Evolutionary conservation across 192 early-diverging fungal species (phyloP).

Genomic region (Paraglomus occultum): DNA sequence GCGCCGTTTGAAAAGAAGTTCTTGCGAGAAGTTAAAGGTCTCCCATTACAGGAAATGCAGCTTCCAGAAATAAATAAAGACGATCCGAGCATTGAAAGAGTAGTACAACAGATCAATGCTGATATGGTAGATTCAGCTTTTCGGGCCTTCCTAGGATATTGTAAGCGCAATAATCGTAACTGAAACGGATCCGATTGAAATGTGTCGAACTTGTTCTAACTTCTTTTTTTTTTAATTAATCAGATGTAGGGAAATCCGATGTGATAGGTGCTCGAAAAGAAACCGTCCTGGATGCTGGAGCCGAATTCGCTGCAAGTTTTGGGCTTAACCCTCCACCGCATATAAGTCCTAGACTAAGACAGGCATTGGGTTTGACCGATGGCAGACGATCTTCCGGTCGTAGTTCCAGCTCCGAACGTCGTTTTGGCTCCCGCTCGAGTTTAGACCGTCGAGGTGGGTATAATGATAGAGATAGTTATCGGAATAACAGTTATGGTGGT

Average conservation of each 20-base stretch:
- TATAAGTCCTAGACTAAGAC: constrained; percentile 10
- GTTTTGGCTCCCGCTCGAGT: too few species aligned
- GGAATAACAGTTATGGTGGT: too few species aligned
- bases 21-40: constrained; percentile 54
- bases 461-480: too few species aligned
- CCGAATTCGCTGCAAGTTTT: constrained; percentile 32
- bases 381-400: neutral
- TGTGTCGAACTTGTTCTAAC: constrained; percentile 1
- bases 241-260: constrained; percentile 19
- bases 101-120: constrained; percentile 45
- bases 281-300: constrained; percentile 27
- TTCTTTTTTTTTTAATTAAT: constrained; percentile 6
- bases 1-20: constrained; percentile 78
- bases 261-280: constrained; percentile 28
- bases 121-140: constrained; percentile 55
- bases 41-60: constrained; percentile 57
- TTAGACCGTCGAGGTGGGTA: too few species aligned
- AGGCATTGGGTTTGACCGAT: constrained; percentile 4
- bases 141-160: constrained; percentile 60
- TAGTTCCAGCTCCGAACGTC: constrained; percentile 9
- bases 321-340: constrained; percentile 24
- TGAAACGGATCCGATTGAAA: constrained; percentile 33
- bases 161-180: constrained; percentile 42
- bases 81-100: constrained; percentile 22
- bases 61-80: constrained; percentile 30